Evolutionary conservation across 2,329 filamentous ascomycete species (phyloP).

Genomic region (Aspergillus ibericus): DNA sequence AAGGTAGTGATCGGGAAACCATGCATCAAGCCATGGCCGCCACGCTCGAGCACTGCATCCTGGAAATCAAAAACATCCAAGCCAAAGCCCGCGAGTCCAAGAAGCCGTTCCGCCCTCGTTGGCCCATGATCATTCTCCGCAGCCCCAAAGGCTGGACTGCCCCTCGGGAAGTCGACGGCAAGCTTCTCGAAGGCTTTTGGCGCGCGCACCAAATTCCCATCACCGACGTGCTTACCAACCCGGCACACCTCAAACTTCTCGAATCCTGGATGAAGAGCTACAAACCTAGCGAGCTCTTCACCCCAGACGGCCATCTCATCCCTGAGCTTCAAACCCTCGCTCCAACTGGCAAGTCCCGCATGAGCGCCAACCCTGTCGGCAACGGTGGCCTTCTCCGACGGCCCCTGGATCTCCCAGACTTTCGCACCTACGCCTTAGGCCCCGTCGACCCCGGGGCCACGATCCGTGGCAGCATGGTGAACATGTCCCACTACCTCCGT

Average conservation of each 20-base stretch:
- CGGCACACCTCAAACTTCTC: conserved; percentile 64
- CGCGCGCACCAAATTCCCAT: conserved; percentile 76
- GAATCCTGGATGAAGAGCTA: conserved; percentile 78
- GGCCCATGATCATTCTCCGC: conserved; percentile 78
- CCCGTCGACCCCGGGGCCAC: conserved; percentile 62
- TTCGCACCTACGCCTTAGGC: conserved; percentile 64
- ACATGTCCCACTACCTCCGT: conserved; percentile 66
- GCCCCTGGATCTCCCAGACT: conserved; percentile 69
- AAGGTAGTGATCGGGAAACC: conserved; percentile 68
- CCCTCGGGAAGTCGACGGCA: conserved; percentile 68
- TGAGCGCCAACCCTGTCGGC: conserved; percentile 74
- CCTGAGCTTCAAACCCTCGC: conserved; percentile 64
- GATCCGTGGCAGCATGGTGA: conserved; percentile 65
- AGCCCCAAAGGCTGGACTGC: conserved; percentile 80
- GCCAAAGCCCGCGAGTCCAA: conserved; percentile 70
- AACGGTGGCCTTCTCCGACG: conserved; percentile 69
- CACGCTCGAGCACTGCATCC: conserved; percentile 70
- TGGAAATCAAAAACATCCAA: conserved; percentile 68
- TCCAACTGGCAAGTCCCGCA: conserved; percentile 65
- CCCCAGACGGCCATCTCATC: conserved; percentile 62
- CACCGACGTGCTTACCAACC: conserved; percentile 66
- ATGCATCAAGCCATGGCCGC: conserved; percentile 84
- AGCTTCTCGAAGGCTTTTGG: conserved; percentile 76
- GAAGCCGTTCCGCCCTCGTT: conserved; percentile 68
- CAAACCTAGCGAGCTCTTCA: conserved; percentile 70